Evolutionary conservation across 768 basidiomycete genomes (phyloP), one percentile per base, ranked within the genome.

Genomic region (Kwoniella botswanensis): DNA sequence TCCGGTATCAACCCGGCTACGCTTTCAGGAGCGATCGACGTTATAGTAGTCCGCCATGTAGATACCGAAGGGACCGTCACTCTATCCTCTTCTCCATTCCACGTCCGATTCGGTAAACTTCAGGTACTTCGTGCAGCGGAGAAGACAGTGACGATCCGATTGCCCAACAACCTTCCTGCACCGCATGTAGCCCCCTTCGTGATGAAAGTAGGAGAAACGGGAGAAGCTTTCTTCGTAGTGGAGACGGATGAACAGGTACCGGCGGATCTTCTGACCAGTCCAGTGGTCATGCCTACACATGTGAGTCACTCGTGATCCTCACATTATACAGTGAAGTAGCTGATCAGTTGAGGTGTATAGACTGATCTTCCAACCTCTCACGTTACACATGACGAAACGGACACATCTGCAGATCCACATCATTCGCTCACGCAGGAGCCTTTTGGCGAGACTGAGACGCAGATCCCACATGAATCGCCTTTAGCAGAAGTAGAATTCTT

Each of bases 161-260:
- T 98, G 78, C 83, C 83, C 4, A 73, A 80, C 86, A 89, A 75
- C 87, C 88, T 55, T 10, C 76, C 82, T 1, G 71, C 74, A 17
- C 80, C 80, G 7, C 79, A 82, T 73, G 54, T 76, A 21, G 91
- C 94, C 67, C 96, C 96, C 0, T 98, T 93, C 83, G 88, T 88
- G 83, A 99, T 99, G 97, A 98, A 99, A 87, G 94, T 98, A 71
- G 95, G 94, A 52, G 97, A 98, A 69, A 94, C 97, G 1, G 97
- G 97, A 4, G 97, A 99, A 85, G 97, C 95, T 0, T 99, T 98
- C 87, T 98, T 98, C 79, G 92, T 99, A 52, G 93, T 98, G 75
- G 96, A 99, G 84, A 98, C 96, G 0, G 93, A 95, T 52, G 93
- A 91, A 50, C 94, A 98, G 69, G 90, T 98, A 41, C 96, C 97